These are phyloP conservation scores for Byssoonygena ceratinophila DNA, from an alignment of 2,329 filamentous ascomycete species.

Conservation along the genomic window DNA sequence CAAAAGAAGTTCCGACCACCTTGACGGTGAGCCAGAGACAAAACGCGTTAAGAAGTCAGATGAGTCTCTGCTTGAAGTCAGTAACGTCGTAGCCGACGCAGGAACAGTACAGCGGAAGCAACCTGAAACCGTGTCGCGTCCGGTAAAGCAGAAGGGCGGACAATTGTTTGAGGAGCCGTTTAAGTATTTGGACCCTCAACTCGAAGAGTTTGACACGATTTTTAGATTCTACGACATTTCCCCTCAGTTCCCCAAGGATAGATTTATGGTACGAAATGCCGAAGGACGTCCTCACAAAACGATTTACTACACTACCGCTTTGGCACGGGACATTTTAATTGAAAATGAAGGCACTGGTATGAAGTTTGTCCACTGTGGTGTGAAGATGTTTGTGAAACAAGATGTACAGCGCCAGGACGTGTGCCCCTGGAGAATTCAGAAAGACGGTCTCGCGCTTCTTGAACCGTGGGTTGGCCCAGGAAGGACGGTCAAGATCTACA, in stretches of 20 bases:
- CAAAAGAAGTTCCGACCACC: conserved; percentile 30
- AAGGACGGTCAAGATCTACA: conserved; percentile 62
- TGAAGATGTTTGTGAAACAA: conserved; percentile 99
- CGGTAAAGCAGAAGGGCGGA: conserved; percentile 31
- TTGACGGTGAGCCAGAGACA: conserved; percentile 23
- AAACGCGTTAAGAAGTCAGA: conserved; percentile 35
- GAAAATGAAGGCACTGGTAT: conserved; percentile 84
- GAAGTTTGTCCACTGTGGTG: conserved; percentile 91
- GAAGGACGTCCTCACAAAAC: conserved; percentile 80
- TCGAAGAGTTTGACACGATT: conserved; percentile 67
- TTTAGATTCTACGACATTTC: conserved; percentile 78
- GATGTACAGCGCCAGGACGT: conserved; percentile 77
- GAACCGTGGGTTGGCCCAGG: conserved; percentile 78
- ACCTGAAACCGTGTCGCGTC: conserved; percentile 14
- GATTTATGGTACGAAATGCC: conserved; percentile 94
- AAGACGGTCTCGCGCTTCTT: conserved; percentile 81
- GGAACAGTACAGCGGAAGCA: conserved; percentile 26
- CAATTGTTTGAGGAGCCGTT: conserved; percentile 76
- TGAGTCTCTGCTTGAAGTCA: conserved; percentile 24
- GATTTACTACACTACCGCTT: conserved; percentile 85
- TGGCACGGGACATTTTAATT: conserved; percentile 73
- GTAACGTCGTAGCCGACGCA: conserved; percentile 9
- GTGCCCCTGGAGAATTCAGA: conserved; percentile 91
- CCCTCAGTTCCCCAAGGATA: conserved; percentile 70
- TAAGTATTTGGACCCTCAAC: conserved; percentile 69